Base-by-base conservation (phyloP, 805 yeast species). In the Saturnispora galanensis region DNA sequence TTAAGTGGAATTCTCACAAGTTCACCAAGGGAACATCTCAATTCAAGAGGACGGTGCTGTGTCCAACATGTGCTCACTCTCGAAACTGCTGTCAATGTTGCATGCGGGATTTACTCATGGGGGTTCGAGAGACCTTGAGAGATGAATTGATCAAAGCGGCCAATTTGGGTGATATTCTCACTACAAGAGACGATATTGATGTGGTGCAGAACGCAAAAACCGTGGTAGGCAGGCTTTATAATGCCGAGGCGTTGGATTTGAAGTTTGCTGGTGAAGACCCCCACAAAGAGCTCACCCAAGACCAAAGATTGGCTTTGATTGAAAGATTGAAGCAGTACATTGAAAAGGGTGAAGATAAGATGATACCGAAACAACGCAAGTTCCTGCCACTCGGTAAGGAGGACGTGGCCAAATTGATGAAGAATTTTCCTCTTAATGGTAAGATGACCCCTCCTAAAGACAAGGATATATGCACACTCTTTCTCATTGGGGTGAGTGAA, bases 51-150 rank as follows among this genome's bases (percentile, higher is more conserved):
- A 87, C 96, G 2, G 61, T 77, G 1, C 76, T 90, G 15, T 90
- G 98, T 63, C 58, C 66, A 31, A 77, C 89, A 0, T 90, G 98
- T 66, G 79, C 97, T 0, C 67, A 79, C 35, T 77, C 81, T 37
- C 73, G 81, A 47, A 82, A 85, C 63, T 82, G 94, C 54, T 90
- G 98, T 58, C 97, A 93, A 60, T 66, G 79, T 18, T 90, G 98
- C 60, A 74, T 87, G 76, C 60, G 83, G 31, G 97, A 90, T 64
- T 65, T 89, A 35, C 76, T 81, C 28, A 84, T 79, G 65, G 85
- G 88, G 3, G 76, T 93, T n/a, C 86, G 95, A 0, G 59, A 87
- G 13, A 76, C 79, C 10, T 64, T 87, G 6, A 68, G 96, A 51
- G 96, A 89, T 55, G 79, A 86, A 1, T 84, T 95, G 4, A 60